phyloP scores from a whole-genome alignment of 257 asterid species.

The Solanum paucissectum region DNA sequence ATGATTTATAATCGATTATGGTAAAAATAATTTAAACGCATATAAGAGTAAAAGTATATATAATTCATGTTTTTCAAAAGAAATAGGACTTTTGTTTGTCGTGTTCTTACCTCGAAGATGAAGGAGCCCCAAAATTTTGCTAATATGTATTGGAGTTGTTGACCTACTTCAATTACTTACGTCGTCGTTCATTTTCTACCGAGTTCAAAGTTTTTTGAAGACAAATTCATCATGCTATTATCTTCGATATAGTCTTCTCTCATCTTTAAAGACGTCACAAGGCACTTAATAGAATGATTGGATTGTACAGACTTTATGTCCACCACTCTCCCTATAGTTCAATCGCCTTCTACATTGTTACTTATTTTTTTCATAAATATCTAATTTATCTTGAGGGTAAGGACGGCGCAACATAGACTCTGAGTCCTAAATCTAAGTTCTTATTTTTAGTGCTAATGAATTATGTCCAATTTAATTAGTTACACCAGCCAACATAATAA shows the following conservation, averaged over 20 bases:
- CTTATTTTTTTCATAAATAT: too few species aligned
- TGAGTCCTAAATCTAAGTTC: not conserved
- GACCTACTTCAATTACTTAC: not conserved
- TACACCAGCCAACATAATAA: too few species aligned
- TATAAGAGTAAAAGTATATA: too few species aligned
- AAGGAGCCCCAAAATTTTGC: not conserved
- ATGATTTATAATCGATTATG: too few species aligned
- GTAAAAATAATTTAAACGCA: not conserved
- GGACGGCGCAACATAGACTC: not conserved
- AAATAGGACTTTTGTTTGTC: not conserved
- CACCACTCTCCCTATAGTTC: not conserved
- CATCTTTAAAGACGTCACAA: not conserved
- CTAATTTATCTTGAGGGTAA: not conserved
- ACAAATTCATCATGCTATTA: not conserved
- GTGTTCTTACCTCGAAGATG: not conserved
- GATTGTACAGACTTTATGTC: not conserved
- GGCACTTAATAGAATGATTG: not conserved
- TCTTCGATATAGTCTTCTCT: not conserved
- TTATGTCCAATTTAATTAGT: not conserved
- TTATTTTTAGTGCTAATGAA: too few species aligned
- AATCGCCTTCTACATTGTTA: not conserved
- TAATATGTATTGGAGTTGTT: not conserved
- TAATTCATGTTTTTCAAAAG: not conserved
- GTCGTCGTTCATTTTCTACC: not conserved
- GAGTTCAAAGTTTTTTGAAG: not conserved